Conservation (phyloP, 139 green algal genomes). For the Micractinium sp. region DNA sequence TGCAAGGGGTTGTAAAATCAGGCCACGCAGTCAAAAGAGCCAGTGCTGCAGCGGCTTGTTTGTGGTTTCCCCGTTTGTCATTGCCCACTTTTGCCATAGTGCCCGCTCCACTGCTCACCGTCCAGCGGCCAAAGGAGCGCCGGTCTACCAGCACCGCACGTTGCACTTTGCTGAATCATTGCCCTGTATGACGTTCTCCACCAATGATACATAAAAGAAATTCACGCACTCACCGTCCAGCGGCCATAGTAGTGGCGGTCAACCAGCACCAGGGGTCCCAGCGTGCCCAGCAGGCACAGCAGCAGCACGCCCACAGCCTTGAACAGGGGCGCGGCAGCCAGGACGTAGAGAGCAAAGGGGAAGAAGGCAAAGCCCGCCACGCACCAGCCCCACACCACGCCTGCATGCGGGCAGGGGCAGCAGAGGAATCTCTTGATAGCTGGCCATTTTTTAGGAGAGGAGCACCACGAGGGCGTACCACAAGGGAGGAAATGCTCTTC, state of each 20-base stretch:
- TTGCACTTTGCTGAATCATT: too few species aligned
- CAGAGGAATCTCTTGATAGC: not conserved
- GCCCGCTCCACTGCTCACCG: too few species aligned
- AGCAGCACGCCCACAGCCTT: constrained; percentile 24
- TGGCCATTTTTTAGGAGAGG: not conserved
- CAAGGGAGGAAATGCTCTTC: not conserved
- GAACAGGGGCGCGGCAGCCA: constrained; percentile 30
- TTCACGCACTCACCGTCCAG: constrained; percentile 52
- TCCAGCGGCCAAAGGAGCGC: not conserved
- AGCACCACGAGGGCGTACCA: too few species aligned
- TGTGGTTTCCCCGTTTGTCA: too few species aligned
- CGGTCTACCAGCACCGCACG: too few species aligned
- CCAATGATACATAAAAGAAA: too few species aligned
- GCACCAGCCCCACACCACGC: constrained; percentile 81
- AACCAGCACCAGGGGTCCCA: constrained; percentile 40
- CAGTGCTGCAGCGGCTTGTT: too few species aligned
- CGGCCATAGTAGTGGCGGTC: constrained; percentile 61
- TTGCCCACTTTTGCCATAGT: too few species aligned
- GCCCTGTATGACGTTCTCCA: too few species aligned
- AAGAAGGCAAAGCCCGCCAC: constrained; percentile 71
- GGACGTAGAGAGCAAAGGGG: constrained; percentile 67
- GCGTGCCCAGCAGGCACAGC: constrained; percentile 22
- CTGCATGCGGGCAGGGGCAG: not conserved
- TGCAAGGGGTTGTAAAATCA: too few species aligned
- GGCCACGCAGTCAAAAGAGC: too few species aligned